phyloP scores from a whole-genome alignment of 768 basidiomycete genomes.

The Heimioporus sp. region DNA sequence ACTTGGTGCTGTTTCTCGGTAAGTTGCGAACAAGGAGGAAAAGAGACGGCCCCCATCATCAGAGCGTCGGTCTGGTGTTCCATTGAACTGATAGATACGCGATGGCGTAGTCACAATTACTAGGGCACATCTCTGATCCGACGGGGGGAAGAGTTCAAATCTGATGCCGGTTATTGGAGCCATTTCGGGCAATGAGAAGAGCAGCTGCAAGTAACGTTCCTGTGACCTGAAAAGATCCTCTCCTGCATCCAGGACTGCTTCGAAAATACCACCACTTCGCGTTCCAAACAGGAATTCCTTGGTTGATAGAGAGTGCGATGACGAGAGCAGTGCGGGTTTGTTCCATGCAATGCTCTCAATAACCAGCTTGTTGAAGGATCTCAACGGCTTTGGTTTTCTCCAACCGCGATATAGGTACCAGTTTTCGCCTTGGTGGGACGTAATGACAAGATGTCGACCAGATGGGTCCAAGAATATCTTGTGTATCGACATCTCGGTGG shows the following conservation, averaged over 20 bases:
- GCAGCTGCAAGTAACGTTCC: slow-evolving; percentile 71
- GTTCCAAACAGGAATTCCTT: slow-evolving; percentile 86
- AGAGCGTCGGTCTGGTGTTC: slow-evolving; percentile 58
- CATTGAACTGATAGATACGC: slow-evolving; percentile 88
- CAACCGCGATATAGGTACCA: slow-evolving; percentile 84
- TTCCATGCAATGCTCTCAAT: slow-evolving; percentile 95
- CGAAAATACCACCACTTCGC: slow-evolving; percentile 81
- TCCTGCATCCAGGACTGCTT: slow-evolving; percentile 85
- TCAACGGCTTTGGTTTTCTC: slow-evolving; percentile 80
- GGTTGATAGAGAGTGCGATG: slow-evolving; percentile 70
- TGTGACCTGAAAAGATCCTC: slow-evolving; percentile 92
- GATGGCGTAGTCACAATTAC: slow-evolving; percentile 84
- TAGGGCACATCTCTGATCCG: slow-evolving; percentile 59
- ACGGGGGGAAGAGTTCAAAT: slow-evolving; percentile 71
- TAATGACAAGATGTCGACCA: slow-evolving; percentile 85
- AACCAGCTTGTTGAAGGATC: slow-evolving; percentile 74
- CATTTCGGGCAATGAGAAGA: slow-evolving; percentile 77
- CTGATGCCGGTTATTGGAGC: slow-evolving; percentile 83
- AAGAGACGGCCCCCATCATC: slow-evolving; percentile 81
- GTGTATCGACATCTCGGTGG: slow-evolving; percentile 72
- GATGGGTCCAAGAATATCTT: slow-evolving; percentile 92
- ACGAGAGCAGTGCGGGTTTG: slow-evolving; percentile 59
- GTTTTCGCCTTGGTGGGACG: slow-evolving; percentile 86
- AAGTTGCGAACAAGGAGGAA: slow-evolving; percentile 66
- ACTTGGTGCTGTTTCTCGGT: slow-evolving; percentile 83